These are phyloP conservation scores for Rosa hybrid DNA, from an alignment of 331 rosid genomes.

Conservation along the genomic window DNA sequence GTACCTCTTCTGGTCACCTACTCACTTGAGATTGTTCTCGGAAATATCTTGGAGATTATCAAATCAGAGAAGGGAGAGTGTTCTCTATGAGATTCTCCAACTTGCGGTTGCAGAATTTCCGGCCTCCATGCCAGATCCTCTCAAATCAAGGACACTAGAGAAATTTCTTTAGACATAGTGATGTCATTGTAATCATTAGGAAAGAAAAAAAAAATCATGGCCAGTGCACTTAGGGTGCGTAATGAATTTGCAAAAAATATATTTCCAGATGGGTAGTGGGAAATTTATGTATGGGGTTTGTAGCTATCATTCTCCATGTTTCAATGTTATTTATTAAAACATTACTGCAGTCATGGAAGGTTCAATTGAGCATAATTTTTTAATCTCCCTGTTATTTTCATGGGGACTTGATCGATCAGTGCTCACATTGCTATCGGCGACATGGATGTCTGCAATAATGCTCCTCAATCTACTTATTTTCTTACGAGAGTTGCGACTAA, in stretches of 20 bases:
- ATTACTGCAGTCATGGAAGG: slow-evolving; percentile 41
- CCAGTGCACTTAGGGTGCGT: slow-evolving; percentile 40
- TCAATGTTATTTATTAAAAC: slow-evolving; percentile 34
- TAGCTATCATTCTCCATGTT: slow-evolving; percentile 29
- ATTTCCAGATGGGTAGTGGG: slow-evolving; percentile 34
- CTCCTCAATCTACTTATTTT: not conserved
- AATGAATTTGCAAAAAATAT: slow-evolving; percentile 35
- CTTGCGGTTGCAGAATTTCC: slow-evolving; percentile 59
- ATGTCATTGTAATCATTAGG: slow-evolving; percentile 53
- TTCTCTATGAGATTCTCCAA: slow-evolving; percentile 57
- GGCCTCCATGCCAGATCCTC: slow-evolving; percentile 47
- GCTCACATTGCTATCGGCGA: not conserved
- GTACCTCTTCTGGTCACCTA: not conserved
- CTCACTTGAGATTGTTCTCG: slow-evolving; percentile 44
- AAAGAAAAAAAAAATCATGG: slow-evolving; percentile 17
- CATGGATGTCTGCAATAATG: not conserved
- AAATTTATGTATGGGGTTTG: slow-evolving; percentile 26
- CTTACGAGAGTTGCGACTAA: not conserved
- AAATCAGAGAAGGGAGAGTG: slow-evolving; percentile 58
- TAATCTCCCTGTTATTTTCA: slow-evolving; percentile 12
- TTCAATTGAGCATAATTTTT: slow-evolving; percentile 47
- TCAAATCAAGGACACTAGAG: slow-evolving; percentile 59
- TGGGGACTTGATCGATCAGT: not conserved
- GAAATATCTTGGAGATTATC: slow-evolving; percentile 64
- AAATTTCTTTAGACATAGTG: slow-evolving; percentile 61